Base-by-base conservation (phyloP, 257 asterid species). In the Echites panduratus region DNA sequence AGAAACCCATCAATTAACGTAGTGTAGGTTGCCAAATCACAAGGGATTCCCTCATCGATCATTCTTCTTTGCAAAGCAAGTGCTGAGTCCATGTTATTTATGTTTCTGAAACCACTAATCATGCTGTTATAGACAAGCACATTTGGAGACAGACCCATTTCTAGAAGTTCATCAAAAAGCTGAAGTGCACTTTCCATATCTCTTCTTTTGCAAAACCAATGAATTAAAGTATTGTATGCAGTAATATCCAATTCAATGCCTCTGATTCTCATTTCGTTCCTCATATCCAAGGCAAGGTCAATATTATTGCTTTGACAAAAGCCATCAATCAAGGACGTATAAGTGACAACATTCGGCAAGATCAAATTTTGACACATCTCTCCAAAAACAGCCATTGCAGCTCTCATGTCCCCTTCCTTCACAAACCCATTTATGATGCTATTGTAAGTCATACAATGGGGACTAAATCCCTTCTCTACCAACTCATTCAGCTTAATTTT, bases 11-110 rank as follows among this genome's bases (percentile, higher is more conserved):
- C 96, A 52, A 93, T 87, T 80, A 93, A 76, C 19, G 98, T 89
- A 68, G 98, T 93, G 79, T 93, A 93, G 49, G 93, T 93, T 52
- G 72, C 81, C 84, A 86, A 74, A 83, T 93, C 95, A 74, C 88
- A 84, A 44, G 79, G 80, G 75, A 87, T 76, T n/a, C 87, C 87
- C 70, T 85, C 89, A 17, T 70, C 71, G 68, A 76, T 82, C 97
- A 93, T 93, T 76, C 75, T 82, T 61, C 80, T 75, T 52, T 82
- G 79, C 72, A 87, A 83, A 41, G 67, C 80, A 29, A 93, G 88
- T 6, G 88, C 90, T 41, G 81, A 75, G 54, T 85, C 88, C 85
- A 85, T 89, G 67, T 93, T 87, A 71, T 79, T 59, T 32, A 86
- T 71, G 76, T 79, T 84, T 82, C 86, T 89, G 82, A 77, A 90